Percentiles rank a stretch among this genome's conserved stretches.
These are phyloP conservation scores for Spergularia bocconei DNA, from an alignment of 148 eudicot species.

Conservation along the genomic window DNA sequence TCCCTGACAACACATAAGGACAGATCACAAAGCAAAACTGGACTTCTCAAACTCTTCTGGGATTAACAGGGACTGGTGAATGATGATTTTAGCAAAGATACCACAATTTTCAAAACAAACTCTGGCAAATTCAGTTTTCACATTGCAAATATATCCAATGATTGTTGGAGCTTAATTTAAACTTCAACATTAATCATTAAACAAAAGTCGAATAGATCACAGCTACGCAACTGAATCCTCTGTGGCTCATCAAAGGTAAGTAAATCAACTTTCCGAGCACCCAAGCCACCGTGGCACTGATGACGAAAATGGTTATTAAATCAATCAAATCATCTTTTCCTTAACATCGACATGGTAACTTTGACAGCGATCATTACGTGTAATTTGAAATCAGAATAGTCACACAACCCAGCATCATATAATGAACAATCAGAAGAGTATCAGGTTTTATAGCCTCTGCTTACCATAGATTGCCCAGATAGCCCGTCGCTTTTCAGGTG, in stretches of 20 bases:
- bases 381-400: not conserved
- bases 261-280: not conserved
- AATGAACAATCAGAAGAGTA: not conserved
- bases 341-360: not conserved
- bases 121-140: no score
- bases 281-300: not conserved
- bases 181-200: not conserved
- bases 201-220: not conserved
- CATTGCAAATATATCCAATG: no score
- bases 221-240: not conserved
- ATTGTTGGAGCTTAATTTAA: not conserved
- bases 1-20: not conserved
- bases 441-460: conserved; percentile 4
- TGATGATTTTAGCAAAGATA: no score
- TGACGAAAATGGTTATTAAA: no score
- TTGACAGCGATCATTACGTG: no score
- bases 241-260: not conserved
- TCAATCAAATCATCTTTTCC: no score
- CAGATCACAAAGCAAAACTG: not conserved
- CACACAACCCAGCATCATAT: not conserved
- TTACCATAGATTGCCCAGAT: conserved; percentile 98
- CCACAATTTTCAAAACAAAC: no score
- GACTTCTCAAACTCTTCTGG: no score
- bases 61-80: no score
- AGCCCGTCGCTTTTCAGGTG: conserved; percentile 85